Percentiles rank a stretch among this genome's conserved stretches.
Evolutionary conservation across 73 alveolate species (phyloP).

Genomic region (Paramecium octaurelia): DNA sequence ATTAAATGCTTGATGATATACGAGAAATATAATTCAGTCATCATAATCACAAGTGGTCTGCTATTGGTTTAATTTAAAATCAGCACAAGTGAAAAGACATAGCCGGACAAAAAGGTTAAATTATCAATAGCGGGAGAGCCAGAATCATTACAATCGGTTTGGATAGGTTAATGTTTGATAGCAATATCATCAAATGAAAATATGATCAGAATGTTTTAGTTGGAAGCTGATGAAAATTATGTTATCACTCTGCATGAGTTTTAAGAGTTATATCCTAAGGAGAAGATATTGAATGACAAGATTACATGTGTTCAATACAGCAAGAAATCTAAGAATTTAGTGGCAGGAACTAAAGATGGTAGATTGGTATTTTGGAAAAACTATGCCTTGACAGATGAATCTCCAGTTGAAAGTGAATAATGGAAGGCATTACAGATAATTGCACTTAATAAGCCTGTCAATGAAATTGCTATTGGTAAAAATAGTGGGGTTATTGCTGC

Average conservation of each 20-base stretch:
- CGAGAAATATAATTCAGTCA: conserved; percentile 93
- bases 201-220: conserved; percentile 92
- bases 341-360: conserved; percentile 96
- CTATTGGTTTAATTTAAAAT: conserved; percentile 91
- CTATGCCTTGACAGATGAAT: conserved; percentile 84
- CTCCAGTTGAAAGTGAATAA: conserved; percentile 89
- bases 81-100: conserved; percentile 87
- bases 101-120: conserved; percentile 93
- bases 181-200: conserved; percentile 96
- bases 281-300: conserved; percentile 81
- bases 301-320: conserved; percentile 82
- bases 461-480: conserved; percentile 84
- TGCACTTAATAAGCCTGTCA: conserved; percentile 64
- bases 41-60: conserved; percentile 91
- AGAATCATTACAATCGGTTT: conserved; percentile 85
- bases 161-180: conserved; percentile 95
- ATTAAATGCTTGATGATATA: conserved; percentile 90
- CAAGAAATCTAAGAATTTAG: conserved; percentile 83
- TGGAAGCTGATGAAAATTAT: conserved; percentile 95
- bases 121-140: conserved; percentile 97
- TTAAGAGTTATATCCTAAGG: conserved; percentile 71
- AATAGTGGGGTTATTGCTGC: conserved; percentile 85
- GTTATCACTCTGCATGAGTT: conserved; percentile 91
- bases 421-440: conserved; percentile 96
- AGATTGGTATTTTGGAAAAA: conserved; percentile 96